Conservation (phyloP, 495 filamentous ascomycete genomes). For the Bacidia rubella region DNA sequence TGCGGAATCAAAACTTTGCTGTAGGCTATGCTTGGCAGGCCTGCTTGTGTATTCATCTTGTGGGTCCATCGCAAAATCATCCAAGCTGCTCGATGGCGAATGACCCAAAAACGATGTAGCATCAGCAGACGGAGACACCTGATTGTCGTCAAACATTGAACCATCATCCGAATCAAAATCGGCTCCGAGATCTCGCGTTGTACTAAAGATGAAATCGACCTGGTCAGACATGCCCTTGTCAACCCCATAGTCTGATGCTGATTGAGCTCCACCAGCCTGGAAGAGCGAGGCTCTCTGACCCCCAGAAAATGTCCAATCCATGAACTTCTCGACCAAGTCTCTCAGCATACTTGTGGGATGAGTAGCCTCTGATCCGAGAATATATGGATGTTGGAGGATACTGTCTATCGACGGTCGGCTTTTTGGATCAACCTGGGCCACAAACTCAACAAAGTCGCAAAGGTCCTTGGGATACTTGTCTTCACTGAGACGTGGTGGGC, state of each 20-base stretch:
- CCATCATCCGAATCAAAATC: constrained; percentile 29
- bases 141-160: constrained; percentile 11
- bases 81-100: constrained; percentile 2
- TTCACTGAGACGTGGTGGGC: constrained; percentile 53
- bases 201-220: constrained; percentile 88
- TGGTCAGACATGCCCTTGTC: constrained; percentile 22
- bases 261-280: constrained; percentile 57
- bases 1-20: constrained; percentile 1
- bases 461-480: constrained; percentile 45
- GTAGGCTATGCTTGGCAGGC: constrained; percentile 1
- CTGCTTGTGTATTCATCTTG: constrained; percentile 5
- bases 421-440: constrained; percentile 59
- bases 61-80: constrained; percentile 8
- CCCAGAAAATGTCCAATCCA: constrained; percentile 72
- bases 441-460: constrained; percentile 64
- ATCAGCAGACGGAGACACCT: constrained; percentile 17
- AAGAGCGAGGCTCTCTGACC: constrained; percentile 78
- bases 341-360: constrained; percentile 57
- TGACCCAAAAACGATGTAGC: constrained; percentile 17
- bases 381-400: constrained; percentile 33
- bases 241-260: constrained; percentile 31
- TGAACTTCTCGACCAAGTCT: constrained; percentile 69
- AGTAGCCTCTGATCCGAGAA: constrained; percentile 42
- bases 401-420: constrained; percentile 54
- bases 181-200: constrained; percentile 60